Evolutionary conservation across 352 stramenopile genomes (phyloP).

Genomic region (Globisporangium carolinianum): DNA sequence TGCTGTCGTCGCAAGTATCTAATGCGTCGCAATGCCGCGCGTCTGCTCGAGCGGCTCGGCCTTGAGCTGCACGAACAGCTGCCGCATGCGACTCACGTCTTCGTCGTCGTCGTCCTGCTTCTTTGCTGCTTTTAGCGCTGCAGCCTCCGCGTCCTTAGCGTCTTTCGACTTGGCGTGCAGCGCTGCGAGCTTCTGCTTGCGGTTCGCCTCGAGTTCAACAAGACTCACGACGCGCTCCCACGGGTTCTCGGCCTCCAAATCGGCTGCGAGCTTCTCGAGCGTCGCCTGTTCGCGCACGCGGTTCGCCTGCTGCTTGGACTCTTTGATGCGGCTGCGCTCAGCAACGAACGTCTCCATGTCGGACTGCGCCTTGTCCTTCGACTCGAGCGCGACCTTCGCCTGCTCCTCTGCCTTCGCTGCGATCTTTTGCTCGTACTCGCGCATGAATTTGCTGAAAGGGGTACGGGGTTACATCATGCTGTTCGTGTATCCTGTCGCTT

Average conservation of each 20-base stretch:
- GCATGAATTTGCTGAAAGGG: slow-evolving; percentile 56
- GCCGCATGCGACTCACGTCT: slow-evolving; percentile 90
- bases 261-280: slow-evolving; percentile 91
- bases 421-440: slow-evolving; percentile 62
- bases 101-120: slow-evolving; percentile 65
- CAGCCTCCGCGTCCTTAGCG: slow-evolving; percentile 39
- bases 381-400: slow-evolving; percentile 64
- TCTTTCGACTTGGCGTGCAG: slow-evolving; percentile 43
- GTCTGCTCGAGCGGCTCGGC: slow-evolving; percentile 84
- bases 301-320: slow-evolving; percentile 90
- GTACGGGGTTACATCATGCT: too few species aligned
- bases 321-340: slow-evolving; percentile 81
- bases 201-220: slow-evolving; percentile 84
- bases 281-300: slow-evolving; percentile 91
- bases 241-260: slow-evolving; percentile 92
- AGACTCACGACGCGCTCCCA: slow-evolving; percentile 93
- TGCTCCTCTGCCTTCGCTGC: slow-evolving; percentile 59
- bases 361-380: slow-evolving; percentile 58
- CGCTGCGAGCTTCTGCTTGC: slow-evolving; percentile 65
- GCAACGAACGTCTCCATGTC: slow-evolving; percentile 79
- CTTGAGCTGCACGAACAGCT: slow-evolving; percentile 93
- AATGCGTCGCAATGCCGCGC: slow-evolving; percentile 43
- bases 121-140: slow-evolving; percentile 15
- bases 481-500: too few species aligned
- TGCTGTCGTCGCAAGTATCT: slow-evolving; percentile 5